Evolutionary conservation across 441 rosid species (phyloP), one percentile per base, ranked within the genome.

Genomic region (Erysimum pusillum): DNA sequence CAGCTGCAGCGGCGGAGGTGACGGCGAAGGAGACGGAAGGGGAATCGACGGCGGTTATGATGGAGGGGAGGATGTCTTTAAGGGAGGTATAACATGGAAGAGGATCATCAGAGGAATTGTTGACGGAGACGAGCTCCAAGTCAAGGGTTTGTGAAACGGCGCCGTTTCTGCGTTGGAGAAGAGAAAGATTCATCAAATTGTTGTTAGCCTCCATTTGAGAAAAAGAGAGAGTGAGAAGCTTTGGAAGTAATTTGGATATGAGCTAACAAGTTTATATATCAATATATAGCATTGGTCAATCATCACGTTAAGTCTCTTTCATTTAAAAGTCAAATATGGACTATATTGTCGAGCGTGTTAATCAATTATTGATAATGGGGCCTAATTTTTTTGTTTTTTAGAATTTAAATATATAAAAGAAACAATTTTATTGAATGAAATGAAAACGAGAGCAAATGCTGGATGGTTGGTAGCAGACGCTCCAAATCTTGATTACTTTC

Each of bases 51-150:
- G 82, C 42, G 46, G 85, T 42, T 58, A 85, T 68, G 39, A 74
- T 18, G 39, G 67, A 60, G 5, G 95, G 94, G 70, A 89, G 85
- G 81, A 94, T 67, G 80, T 94, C 97, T 69, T 71, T 87, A 60
- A 94, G 88, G 52, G 97, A 92, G 39, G 91, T 94, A 79, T 94
- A 94, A 53, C 85, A 34, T 53, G 60, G 78, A 34, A 67, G 74
- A 73, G 7, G 31, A 52, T 65, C 69, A 32, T 52, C n/a, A 7
- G 83, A 45, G 28, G 87, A 57, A 44, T 83, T 76, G 75, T 79
- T 66, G 25, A 58, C 18, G 0, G 88, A 76, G 77, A 69, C 7
- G 22, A 83, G 82, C 42, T 86, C 87, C 41, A 89, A 78, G 83
- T 83, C 88, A 22, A 77, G 77, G 7, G 73, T 67, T 2, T 74